Evolutionary conservation across 306 rosid species (phyloP).

Genomic region (Dalbergia cochinchinensis): DNA sequence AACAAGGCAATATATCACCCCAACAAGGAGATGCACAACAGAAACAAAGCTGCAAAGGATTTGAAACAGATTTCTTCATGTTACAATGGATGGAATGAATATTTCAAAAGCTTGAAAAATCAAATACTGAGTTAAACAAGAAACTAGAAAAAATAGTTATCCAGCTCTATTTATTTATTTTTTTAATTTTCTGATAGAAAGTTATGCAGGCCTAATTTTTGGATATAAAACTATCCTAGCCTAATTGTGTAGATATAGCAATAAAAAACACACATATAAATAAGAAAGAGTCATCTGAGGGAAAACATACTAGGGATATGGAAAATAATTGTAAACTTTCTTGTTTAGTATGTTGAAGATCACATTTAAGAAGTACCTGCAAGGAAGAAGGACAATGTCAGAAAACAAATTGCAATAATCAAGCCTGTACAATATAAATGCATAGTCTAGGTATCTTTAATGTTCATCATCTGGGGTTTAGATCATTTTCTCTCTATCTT

Average conservation of each 20-base stretch:
- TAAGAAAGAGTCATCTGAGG: not conserved
- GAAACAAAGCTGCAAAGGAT: slow-evolving; percentile 72
- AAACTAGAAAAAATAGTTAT: not conserved
- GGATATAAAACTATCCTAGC: not conserved
- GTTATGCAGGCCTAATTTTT: too few relatives aligned
- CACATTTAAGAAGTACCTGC: slow-evolving; percentile 82
- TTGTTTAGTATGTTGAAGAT: slow-evolving; percentile 88
- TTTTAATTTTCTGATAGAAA: too few relatives aligned
- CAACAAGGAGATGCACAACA: slow-evolving; percentile 75
- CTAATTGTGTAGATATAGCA: not conserved
- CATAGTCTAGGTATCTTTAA: not conserved
- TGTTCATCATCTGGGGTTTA: not conserved
- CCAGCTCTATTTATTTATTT: not conserved
- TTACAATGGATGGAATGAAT: not conserved
- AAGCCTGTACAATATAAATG: not conserved
- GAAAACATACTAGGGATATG: slow-evolving; percentile 79
- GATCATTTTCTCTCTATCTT: not conserved
- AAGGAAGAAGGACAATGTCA: slow-evolving; percentile 28
- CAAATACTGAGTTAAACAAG: not conserved
- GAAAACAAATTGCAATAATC: slow-evolving; percentile 6
- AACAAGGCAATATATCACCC: slow-evolving; percentile 75
- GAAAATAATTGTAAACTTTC: slow-evolving; percentile 82
- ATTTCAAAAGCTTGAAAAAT: not conserved
- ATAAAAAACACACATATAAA: not conserved
- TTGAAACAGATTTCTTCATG: slow-evolving; percentile 13